Conservation (phyloP, 768 basidiomycete genomes). For the Pleurotus salmoneostramineus region DNA sequence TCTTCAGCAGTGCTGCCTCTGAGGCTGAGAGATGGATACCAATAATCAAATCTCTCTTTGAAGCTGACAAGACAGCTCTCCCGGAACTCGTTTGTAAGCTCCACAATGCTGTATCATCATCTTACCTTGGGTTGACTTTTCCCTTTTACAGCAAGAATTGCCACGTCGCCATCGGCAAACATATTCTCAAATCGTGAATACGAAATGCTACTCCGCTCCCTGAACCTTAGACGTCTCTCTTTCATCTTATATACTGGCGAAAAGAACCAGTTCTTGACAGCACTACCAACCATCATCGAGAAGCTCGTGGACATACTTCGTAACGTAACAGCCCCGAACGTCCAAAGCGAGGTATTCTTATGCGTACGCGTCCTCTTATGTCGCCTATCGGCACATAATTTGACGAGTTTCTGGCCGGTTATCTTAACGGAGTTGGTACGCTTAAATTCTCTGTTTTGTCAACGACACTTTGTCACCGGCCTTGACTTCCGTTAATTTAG, state of each 20-base stretch:
- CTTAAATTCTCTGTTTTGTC: neutral
- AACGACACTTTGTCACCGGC: neutral
- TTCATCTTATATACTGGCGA: conserved; percentile 85
- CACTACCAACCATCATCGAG: conserved; percentile 93
- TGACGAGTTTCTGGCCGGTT: conserved; percentile 97
- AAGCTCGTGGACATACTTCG: conserved; percentile 91
- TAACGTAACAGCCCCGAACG: conserved; percentile 72
- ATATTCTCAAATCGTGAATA: conserved; percentile 96
- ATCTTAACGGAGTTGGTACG: conserved; percentile 86
- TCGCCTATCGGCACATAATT: conserved; percentile 83
- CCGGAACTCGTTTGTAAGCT: conserved; percentile 75
- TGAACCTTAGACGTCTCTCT: conserved; percentile 84
- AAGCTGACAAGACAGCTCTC: conserved; percentile 83
- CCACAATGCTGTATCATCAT: conserved; percentile 18
- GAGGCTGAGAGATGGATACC: conserved; percentile 67
- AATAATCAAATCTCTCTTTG: conserved; percentile 76
- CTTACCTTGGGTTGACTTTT: conserved; percentile 16
- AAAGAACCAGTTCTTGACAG: conserved; percentile 86
- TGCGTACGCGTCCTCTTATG: conserved; percentile 90
- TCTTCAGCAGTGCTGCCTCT: conserved; percentile 72
- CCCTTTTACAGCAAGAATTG: conserved; percentile 56
- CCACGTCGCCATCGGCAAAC: conserved; percentile 85
- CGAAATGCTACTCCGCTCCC: conserved; percentile 82
- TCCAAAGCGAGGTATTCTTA: conserved; percentile 93
- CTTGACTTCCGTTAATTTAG: conserved; percentile 33